These are phyloP conservation scores for Jackrogersella minutella DNA, from an alignment of 495 filamentous ascomycete species.

Conservation along the genomic window DNA sequence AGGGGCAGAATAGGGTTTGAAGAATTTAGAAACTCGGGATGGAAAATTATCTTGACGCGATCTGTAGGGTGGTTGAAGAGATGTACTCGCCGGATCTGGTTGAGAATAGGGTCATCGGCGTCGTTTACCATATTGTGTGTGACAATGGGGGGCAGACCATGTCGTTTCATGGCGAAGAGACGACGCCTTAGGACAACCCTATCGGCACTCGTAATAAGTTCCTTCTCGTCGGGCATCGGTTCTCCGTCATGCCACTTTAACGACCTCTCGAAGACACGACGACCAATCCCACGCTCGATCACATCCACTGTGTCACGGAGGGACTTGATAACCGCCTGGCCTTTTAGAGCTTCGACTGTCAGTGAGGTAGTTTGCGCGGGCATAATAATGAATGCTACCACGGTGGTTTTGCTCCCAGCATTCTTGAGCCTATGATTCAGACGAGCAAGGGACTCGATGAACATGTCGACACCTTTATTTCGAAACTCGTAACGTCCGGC, in stretches of 20 bases:
- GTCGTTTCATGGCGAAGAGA: constrained; percentile 94
- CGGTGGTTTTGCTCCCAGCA: constrained; percentile 86
- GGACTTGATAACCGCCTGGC: constrained; percentile 96
- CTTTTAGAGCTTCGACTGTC: constrained; percentile 94
- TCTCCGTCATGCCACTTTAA: constrained; percentile 94
- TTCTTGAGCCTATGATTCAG: constrained; percentile 92
- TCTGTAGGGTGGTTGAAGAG: constrained; percentile 96
- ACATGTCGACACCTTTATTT: constrained; percentile 99
- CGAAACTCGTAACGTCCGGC: constrained; percentile 96
- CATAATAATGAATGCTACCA: constrained; percentile 99
- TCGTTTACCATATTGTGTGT: constrained; percentile 99
- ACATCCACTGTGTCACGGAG: constrained; percentile 89
- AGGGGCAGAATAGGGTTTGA: constrained; percentile 93
- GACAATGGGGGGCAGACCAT: constrained; percentile 89
- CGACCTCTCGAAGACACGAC: constrained; percentile 91
- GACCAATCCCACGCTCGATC: constrained; percentile 89
- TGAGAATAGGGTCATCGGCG: constrained; percentile 89
- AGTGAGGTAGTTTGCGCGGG: constrained; percentile 96
- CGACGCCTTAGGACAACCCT: constrained; percentile 91
- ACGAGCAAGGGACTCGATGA: constrained; percentile 93
- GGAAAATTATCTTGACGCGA: constrained; percentile 97
- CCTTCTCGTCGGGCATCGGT: constrained; percentile 92
- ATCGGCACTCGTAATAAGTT: constrained; percentile 88
- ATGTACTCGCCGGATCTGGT: constrained; percentile 94
- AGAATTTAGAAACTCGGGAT: constrained; percentile 96